phyloP scores from a whole-genome alignment of 2,329 filamentous ascomycete species.

The Penicillium freii region DNA sequence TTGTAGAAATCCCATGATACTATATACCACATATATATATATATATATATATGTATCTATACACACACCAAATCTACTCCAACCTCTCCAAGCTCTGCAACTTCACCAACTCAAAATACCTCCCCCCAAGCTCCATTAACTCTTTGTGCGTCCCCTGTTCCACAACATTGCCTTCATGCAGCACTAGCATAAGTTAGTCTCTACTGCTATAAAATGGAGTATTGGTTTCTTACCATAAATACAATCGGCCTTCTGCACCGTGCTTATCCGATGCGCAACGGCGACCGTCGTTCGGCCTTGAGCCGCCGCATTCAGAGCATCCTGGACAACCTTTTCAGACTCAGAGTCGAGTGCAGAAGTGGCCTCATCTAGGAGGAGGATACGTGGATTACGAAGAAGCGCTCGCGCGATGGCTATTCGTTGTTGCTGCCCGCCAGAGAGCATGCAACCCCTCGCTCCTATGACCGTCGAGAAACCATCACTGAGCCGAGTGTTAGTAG shows the following conservation, averaged over 20 bases:
- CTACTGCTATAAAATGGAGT: too few relatives aligned
- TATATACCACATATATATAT: too few relatives aligned
- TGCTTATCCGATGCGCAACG: too few relatives aligned
- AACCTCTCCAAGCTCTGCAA: not conserved
- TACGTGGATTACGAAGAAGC: conserved; percentile 79
- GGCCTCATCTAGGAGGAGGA: conserved; percentile 82
- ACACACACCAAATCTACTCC: too few relatives aligned
- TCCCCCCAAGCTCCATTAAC: not conserved
- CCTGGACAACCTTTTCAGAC: not conserved
- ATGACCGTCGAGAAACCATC: conserved; percentile 84
- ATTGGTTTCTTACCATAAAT: not conserved
- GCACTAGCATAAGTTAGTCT: conserved; percentile 55
- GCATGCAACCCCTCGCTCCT: conserved; percentile 78
- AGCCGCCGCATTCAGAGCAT: not conserved
- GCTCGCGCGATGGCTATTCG: conserved; percentile 90
- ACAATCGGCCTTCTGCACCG: too few relatives aligned
- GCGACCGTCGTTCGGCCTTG: not conserved
- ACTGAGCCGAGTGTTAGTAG: conserved; percentile 76
- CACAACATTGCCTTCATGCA: not conserved
- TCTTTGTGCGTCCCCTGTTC: not conserved
- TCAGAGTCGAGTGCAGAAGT: conserved; percentile 37
- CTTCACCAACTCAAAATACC: not conserved
- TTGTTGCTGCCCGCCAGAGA: conserved; percentile 91
- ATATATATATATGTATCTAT: too few relatives aligned
- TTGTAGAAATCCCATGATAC: too few relatives aligned